A percentile compares a stretch with the other conserved stretches of the same genome.
Conservation (phyloP, 140 eudicot species). For the Senecio squalidus region DNA sequence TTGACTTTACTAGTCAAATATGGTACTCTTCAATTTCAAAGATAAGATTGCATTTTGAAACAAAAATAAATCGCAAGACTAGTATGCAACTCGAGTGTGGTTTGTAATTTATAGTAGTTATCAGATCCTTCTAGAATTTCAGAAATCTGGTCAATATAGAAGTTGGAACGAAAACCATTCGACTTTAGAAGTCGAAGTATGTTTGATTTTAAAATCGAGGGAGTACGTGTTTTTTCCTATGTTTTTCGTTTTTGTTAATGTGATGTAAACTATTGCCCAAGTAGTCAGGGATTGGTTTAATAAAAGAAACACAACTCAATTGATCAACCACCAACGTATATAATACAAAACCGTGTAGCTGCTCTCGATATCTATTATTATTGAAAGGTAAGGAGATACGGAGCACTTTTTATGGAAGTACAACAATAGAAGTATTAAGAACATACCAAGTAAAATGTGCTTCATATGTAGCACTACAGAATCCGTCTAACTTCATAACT, state of each 20-base stretch:
- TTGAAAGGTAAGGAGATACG: neutral
- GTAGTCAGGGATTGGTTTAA: constrained; percentile 42
- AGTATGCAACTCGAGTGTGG: neutral
- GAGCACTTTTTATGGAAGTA: constrained; percentile 7
- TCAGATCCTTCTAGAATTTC: neutral
- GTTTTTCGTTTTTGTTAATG: neutral
- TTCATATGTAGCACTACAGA: constrained; percentile 7
- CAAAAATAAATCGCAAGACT: neutral
- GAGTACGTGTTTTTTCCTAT: no score
- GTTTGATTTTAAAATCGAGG: neutral
- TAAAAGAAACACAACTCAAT: constrained; percentile 23
- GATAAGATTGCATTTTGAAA: neutral
- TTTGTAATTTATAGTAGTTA: neutral
- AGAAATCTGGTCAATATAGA: neutral
- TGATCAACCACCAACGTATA: constrained; percentile 21
- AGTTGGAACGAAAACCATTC: neutral
- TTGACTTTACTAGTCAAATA: neutral
- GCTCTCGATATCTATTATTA: constrained; percentile 17
- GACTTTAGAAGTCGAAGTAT: constrained; percentile 12
- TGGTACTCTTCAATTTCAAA: neutral
- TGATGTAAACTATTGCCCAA: constrained; percentile 31
- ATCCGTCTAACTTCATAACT: constrained; percentile 56
- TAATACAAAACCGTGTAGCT: constrained; percentile 8
- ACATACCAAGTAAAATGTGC: constrained; percentile 4
- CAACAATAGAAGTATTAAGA: constrained; percentile 3